phyloP scores from a whole-genome alignment of 2,329 filamentous ascomycete genomes.

The Colletotrichum sp. region DNA sequence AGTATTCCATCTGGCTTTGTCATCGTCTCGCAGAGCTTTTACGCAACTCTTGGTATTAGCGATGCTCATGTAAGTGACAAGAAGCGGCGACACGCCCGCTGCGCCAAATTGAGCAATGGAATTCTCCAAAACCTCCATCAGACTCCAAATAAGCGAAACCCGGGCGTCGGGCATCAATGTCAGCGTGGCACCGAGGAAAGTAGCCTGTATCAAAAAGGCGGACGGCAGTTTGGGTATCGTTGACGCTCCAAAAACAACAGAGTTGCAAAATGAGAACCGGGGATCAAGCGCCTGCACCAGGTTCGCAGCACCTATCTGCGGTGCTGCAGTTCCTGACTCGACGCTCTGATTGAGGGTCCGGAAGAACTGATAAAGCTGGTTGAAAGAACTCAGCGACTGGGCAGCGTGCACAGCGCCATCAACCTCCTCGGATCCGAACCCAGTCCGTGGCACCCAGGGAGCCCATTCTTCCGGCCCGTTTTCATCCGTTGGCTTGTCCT shows the following conservation, averaged over 20 bases:
- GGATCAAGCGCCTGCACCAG: constrained; percentile 36
- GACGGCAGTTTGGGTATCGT: constrained; percentile 35
- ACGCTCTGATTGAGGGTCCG: constrained; percentile 32
- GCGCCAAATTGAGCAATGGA: constrained; percentile 32
- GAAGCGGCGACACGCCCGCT: constrained; percentile 36
- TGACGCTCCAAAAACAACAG: constrained; percentile 36
- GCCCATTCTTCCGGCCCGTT: constrained; percentile 78
- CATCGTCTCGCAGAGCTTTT: constrained; percentile 34
- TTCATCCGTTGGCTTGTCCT: constrained; percentile 57
- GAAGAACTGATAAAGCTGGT: constrained; percentile 44
- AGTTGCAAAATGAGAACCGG: constrained; percentile 42
- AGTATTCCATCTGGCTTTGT: constrained; percentile 34
- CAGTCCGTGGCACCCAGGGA: constrained; percentile 63
- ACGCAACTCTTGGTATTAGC: constrained; percentile 35
- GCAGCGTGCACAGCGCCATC: constrained; percentile 25
- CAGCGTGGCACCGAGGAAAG: constrained; percentile 40
- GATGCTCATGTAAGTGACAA: constrained; percentile 37
- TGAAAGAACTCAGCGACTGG: constrained; percentile 44
- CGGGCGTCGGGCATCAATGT: constrained; percentile 34
- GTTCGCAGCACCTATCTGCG: constrained; percentile 26
- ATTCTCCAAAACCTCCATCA: constrained; percentile 38
- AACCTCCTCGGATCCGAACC: constrained; percentile 31
- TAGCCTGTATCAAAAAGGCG: constrained; percentile 39
- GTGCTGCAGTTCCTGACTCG: constrained; percentile 22
- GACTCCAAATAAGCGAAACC: constrained; percentile 37